These are phyloP conservation scores for Coniochaeta sp. DNA, from an alignment of 2,329 filamentous ascomycete genomes.

Conservation along the genomic window DNA sequence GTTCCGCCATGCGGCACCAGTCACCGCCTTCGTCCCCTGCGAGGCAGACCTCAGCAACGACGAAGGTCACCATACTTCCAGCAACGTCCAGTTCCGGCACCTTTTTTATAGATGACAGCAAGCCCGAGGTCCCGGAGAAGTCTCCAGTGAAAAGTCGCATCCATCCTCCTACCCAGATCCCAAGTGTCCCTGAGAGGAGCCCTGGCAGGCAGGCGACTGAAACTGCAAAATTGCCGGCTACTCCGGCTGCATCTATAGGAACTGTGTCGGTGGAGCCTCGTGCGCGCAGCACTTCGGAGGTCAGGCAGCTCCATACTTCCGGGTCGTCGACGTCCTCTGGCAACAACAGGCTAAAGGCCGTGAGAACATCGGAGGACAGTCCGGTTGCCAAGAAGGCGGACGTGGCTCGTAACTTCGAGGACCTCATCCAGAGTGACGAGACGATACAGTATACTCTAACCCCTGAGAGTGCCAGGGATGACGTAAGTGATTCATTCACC, in stretches of 20 bases:
- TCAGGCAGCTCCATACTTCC: conserved; percentile 35
- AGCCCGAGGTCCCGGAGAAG: conserved; percentile 25
- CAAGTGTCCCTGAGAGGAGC: conserved; percentile 18
- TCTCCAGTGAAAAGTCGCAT: conserved; percentile 13
- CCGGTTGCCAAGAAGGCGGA: conserved; percentile 33
- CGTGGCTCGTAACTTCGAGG: conserved; percentile 64
- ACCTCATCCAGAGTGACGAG: conserved; percentile 73
- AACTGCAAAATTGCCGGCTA: background rate
- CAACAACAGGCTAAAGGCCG: conserved; percentile 41
- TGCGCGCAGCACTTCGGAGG: conserved; percentile 23
- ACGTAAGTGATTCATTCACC: conserved; percentile 43
- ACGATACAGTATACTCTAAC: conserved; percentile 79
- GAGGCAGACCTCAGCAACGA: conserved; percentile 17
- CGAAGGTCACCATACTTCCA: conserved; percentile 27
- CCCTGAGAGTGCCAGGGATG: conserved; percentile 69
- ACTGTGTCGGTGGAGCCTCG: conserved; percentile 28
- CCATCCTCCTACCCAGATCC: conserved; percentile 4
- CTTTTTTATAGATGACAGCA: conserved; percentile 24
- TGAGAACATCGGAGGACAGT: conserved; percentile 52
- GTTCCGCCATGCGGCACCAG: conserved; percentile 10
- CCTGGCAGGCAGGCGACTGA: conserved; percentile 7
- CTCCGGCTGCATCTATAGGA: conserved; percentile 23
- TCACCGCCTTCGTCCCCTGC: conserved; percentile 15
- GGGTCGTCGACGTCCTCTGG: conserved; percentile 44
- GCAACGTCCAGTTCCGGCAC: conserved; percentile 20